Evolutionary conservation across 306 rosid genomes (phyloP).

Genomic region (Ormosia semicastrata): DNA sequence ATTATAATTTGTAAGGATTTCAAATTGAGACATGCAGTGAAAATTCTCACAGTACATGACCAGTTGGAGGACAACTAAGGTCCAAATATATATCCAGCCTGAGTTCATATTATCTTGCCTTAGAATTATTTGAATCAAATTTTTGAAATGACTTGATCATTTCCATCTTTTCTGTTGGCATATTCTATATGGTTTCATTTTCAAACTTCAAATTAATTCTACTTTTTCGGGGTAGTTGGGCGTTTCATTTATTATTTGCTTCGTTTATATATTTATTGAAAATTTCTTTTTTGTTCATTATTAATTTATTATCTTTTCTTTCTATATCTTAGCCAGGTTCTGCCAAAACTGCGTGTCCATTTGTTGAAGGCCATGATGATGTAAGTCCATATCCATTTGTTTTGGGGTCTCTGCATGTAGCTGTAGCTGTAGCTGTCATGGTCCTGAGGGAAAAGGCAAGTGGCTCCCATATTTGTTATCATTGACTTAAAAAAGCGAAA

Average conservation of each 20-base stretch:
- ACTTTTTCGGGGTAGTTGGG: slow-evolving; percentile 31
- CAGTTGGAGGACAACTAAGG: background rate
- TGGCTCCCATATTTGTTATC: slow-evolving; percentile 35
- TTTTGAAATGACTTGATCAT: background rate
- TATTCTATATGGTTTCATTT: slow-evolving; percentile 2
- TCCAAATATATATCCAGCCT: background rate
- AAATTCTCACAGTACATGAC: background rate
- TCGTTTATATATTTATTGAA: background rate
- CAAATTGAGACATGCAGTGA: background rate
- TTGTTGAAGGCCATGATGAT: slow-evolving; percentile 39
- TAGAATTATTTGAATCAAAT: background rate
- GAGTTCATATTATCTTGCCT: background rate
- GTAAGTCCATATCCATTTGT: slow-evolving; percentile 22
- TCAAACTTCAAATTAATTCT: slow-evolving; percentile 18
- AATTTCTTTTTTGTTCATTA: background rate
- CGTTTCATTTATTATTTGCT: slow-evolving; percentile 32
- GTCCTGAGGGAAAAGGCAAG: slow-evolving; percentile 46
- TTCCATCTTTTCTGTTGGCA: slow-evolving; percentile 15
- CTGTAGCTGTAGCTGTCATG: slow-evolving; percentile 47
- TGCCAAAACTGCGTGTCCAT: slow-evolving; percentile 35
- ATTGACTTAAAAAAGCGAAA: slow-evolving; percentile 30
- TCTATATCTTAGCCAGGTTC: background rate
- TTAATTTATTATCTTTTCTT: background rate
- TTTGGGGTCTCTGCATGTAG: slow-evolving; percentile 33
- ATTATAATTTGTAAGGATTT: background rate